Conservation (phyloP, 2,329 filamentous ascomycete species). For the Didymosphaeria variabile region DNA sequence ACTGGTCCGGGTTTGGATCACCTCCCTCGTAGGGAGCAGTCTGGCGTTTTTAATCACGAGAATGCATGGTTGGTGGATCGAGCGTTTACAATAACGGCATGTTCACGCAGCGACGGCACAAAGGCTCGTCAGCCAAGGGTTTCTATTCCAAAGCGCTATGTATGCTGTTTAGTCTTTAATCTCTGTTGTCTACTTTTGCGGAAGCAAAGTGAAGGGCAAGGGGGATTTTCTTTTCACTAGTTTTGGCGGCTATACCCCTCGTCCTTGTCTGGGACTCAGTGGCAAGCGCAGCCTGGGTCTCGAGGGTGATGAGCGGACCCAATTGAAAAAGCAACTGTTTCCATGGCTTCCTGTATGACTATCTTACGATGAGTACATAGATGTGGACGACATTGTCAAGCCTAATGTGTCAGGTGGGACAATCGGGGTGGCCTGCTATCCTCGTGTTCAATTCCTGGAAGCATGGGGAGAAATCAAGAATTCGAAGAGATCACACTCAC, state of each 20-base stretch:
- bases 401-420: slow-evolving; percentile 1
- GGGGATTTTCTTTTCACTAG: background rate
- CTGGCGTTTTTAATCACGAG: slow-evolving; percentile 31
- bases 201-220: slow-evolving; percentile 9
- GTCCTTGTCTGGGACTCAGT: slow-evolving; percentile 15
- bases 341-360: slow-evolving; percentile 22
- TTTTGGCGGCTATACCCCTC: slow-evolving; percentile 36
- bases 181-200: slow-evolving; percentile 35
- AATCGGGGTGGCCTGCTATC: background rate
- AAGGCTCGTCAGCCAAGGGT: slow-evolving; percentile 45
- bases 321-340: slow-evolving; percentile 16
- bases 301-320: slow-evolving; percentile 5
- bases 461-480: background rate
- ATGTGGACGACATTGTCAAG: slow-evolving; percentile 8
- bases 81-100: slow-evolving; percentile 29
- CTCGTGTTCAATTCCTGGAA: slow-evolving; percentile 1
- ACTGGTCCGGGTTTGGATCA: slow-evolving; percentile 29
- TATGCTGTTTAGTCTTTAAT: slow-evolving; percentile 37
- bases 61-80: slow-evolving; percentile 21
- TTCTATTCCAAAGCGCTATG: slow-evolving; percentile 26
- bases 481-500: background rate
- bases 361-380: slow-evolving; percentile 8
- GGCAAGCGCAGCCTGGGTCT: slow-evolving; percentile 34
- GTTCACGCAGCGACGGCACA: slow-evolving; percentile 32
- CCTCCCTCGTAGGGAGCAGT: slow-evolving; percentile 27